Conservation (phyloP, 306 rosid species). For the Calophaca sinica region DNA sequence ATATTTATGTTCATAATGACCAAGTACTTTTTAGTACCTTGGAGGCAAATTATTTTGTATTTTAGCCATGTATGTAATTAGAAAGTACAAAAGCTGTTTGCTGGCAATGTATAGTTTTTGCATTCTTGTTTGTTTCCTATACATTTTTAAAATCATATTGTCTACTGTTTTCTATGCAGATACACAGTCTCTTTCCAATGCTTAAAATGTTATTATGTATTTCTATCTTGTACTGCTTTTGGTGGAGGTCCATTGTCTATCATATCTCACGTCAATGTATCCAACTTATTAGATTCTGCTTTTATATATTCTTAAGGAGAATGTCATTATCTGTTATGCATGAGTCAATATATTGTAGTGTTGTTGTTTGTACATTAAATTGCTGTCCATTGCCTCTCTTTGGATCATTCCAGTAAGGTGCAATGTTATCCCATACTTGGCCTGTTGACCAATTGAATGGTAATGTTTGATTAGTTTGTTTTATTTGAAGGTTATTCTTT, state of each 20-base stretch:
- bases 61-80: background rate
- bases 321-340: background rate
- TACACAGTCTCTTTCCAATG: background rate
- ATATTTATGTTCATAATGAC: background rate
- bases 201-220: background rate
- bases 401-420: background rate
- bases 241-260: too few relatives aligned
- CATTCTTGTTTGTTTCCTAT: background rate
- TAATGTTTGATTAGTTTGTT: slow-evolving; percentile 40
- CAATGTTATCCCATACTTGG: background rate
- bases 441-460: slow-evolving; percentile 25
- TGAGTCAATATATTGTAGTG: background rate
- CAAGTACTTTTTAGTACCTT: background rate
- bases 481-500: slow-evolving; percentile 80
- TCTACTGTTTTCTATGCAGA: background rate
- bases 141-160: background rate
- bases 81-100: background rate
- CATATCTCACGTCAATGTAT: too few relatives aligned
- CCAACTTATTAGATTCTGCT: background rate
- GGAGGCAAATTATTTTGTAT: background rate
- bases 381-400: background rate
- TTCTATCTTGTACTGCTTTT: too few relatives aligned
- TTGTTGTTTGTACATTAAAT: slow-evolving; percentile 4
- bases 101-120: background rate
- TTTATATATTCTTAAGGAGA: background rate